A percentile compares a stretch with the other conserved stretches of the same genome.
These are phyloP conservation scores for Eucalyptus sp. DNA, from an alignment of 345 rosid species.

Conservation along the genomic window DNA sequence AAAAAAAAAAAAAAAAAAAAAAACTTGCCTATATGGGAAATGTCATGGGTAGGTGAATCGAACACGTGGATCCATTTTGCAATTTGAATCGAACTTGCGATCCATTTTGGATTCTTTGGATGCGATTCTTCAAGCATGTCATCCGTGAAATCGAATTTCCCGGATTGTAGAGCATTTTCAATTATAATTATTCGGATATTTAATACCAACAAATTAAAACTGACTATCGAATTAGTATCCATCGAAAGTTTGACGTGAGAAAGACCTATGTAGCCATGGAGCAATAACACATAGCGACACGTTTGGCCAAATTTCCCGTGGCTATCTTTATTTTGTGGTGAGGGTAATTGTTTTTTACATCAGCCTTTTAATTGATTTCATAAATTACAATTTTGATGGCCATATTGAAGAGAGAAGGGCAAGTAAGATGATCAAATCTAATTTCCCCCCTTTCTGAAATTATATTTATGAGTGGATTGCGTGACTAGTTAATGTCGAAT, in stretches of 20 bases:
- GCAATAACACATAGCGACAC: not conserved
- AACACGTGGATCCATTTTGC: too few relatives aligned
- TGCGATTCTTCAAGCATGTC: too few relatives aligned
- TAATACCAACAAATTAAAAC: not conserved
- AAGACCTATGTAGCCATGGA: rapidly evolving
- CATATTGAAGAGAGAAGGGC: not conserved
- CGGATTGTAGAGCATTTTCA: rapidly evolving
- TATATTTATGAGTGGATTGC: not conserved
- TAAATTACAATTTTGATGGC: not conserved
- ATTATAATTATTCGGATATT: not conserved
- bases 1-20: too few relatives aligned
- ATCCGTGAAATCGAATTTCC: not conserved
- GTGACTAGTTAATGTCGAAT: too few relatives aligned
- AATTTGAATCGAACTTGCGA: rapidly evolving
- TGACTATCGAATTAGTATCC: rapidly evolving
- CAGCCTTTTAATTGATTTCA: rapidly evolving
- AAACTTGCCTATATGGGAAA: too few relatives aligned
- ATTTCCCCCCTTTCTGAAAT: rapidly evolving
- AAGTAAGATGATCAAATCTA: not conserved
- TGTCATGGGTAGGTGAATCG: not conserved
- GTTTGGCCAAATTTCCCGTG: not conserved
- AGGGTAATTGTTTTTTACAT: not conserved
- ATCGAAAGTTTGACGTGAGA: rapidly evolving
- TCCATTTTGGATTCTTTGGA: not conserved
- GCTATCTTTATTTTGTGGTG: not conserved